Percentiles rank a stretch among this genome's conserved stretches.
These are phyloP conservation scores for Clarireedia sp. DNA, from an alignment of 2,329 filamentous ascomycete species.

Conservation along the genomic window DNA sequence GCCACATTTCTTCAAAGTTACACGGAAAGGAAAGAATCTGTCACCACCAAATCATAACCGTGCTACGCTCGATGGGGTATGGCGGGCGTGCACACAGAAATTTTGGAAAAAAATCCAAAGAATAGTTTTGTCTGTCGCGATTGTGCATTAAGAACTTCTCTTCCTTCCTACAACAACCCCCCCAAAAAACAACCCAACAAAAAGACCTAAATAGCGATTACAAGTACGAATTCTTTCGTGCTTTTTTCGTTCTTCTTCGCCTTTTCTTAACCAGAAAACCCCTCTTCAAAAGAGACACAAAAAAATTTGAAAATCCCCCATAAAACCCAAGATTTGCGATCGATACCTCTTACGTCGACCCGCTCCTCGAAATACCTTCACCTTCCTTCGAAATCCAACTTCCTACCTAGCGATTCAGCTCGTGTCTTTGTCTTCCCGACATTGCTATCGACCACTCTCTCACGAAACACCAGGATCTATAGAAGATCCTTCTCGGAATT, in stretches of 20 bases:
- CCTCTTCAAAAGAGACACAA: constrained; percentile 27
- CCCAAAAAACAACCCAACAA: constrained; percentile 11
- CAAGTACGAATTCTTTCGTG: constrained; percentile 27
- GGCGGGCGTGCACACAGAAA: constrained; percentile 9
- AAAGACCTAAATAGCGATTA: constrained; percentile 23
- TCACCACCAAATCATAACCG: background rate
- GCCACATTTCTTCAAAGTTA: too few relatives aligned
- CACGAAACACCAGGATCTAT: constrained; percentile 11
- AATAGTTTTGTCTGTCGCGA: constrained; percentile 12
- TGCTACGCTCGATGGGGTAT: background rate
- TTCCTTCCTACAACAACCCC: constrained; percentile 13
- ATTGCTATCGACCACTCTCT: constrained; percentile 11
- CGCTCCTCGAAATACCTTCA: constrained; percentile 5
- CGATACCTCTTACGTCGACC: constrained; percentile 12
- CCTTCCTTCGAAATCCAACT: background rate
- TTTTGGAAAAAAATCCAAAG: constrained; percentile 12
- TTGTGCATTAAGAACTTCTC: constrained; percentile 11
- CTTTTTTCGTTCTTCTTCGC: constrained; percentile 31
- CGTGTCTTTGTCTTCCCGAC: constrained; percentile 11
- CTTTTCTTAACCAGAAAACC: constrained; percentile 28
- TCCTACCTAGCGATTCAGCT: background rate
- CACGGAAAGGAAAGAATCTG: background rate
- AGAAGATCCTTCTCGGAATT: constrained; percentile 15
- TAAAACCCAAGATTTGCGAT: constrained; percentile 25
- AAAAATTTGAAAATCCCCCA: constrained; percentile 34